Conservation (phyloP, 2,329 filamentous ascomycete species). For the Aspergillus latus region DNA sequence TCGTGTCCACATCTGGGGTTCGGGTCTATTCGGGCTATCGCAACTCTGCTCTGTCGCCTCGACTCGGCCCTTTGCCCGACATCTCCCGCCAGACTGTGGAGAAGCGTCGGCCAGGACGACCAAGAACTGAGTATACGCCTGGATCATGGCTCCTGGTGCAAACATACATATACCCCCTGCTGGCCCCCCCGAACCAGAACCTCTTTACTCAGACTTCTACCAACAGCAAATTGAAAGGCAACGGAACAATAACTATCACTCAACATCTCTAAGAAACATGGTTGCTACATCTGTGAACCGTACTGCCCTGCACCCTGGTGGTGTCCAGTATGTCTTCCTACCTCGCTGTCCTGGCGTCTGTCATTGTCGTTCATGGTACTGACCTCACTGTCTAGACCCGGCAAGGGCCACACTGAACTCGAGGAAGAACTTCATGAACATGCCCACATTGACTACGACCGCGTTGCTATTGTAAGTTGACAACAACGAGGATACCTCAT, state of each 20-base stretch:
- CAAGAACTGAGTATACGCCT: constrained; percentile 14
- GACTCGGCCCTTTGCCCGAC: constrained; percentile 30
- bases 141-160: constrained; percentile 35
- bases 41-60: constrained; percentile 27
- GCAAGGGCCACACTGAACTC: constrained; percentile 88
- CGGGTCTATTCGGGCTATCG: constrained; percentile 35
- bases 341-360: constrained; percentile 2
- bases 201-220: constrained; percentile 56
- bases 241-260: constrained; percentile 59
- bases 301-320: constrained; percentile 84
- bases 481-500: background rate
- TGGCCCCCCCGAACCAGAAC: constrained; percentile 47
- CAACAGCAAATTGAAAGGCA: constrained; percentile 60
- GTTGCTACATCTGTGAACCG: constrained; percentile 72
- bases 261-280: constrained; percentile 55
- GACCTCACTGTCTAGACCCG: constrained; percentile 59
- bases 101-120: constrained; percentile 30
- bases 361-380: constrained; percentile 8
- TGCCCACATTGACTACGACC: constrained; percentile 98
- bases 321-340: constrained; percentile 72
- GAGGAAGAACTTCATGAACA: constrained; percentile 97
- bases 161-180: constrained; percentile 46
- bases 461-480: constrained; percentile 84
- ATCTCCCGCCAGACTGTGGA: constrained; percentile 44
- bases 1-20: constrained; percentile 31